A percentile compares a stretch with the other conserved stretches of the same genome.
Evolutionary conservation across 2,329 filamentous ascomycete species (phyloP).

Genomic region (Dothistroma pini): DNA sequence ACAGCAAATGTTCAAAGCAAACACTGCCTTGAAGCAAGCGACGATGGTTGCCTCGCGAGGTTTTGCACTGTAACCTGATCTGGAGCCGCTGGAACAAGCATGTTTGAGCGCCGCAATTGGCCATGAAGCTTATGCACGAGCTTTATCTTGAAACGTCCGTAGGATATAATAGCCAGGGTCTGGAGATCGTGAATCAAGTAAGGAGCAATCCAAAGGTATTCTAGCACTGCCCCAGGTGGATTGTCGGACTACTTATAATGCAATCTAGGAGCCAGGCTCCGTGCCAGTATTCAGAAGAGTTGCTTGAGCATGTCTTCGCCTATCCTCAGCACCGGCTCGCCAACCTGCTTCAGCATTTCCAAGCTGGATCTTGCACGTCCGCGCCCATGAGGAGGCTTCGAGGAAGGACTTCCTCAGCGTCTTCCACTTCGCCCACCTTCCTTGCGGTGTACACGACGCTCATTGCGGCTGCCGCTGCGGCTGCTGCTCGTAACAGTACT

Average conservation of each 20-base stretch:
- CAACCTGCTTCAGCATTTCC: slow-evolving; percentile 3
- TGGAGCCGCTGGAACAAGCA: background rate
- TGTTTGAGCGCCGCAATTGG: background rate
- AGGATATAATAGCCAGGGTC: background rate
- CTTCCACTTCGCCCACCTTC: slow-evolving; percentile 10
- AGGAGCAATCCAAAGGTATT: background rate
- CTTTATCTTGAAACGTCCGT: background rate
- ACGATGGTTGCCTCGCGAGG: background rate
- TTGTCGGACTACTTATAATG: background rate
- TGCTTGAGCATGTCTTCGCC: slow-evolving; percentile 14
- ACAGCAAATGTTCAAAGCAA: background rate
- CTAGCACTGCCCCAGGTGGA: background rate
- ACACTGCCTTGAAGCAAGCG: background rate
- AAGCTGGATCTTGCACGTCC: slow-evolving; percentile 2
- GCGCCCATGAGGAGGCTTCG: slow-evolving; percentile 3
- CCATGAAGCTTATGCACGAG: background rate
- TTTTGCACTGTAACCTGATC: background rate
- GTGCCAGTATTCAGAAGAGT: slow-evolving; percentile 5
- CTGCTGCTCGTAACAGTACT: slow-evolving; percentile 10
- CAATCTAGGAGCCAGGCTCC: background rate
- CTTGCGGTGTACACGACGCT: slow-evolving; percentile 1
- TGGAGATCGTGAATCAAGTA: background rate
- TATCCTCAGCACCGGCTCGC: slow-evolving; percentile 15
- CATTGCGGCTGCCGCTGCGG: slow-evolving; percentile 4
- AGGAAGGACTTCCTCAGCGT: slow-evolving; percentile 14